Conservation (phyloP, 345 rosid genomes). For the thale cress (Arabidopsis thaliana) region TAIR10.1 NC_003070.9:16128501-16129000, state of each 20-base stretch:
- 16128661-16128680: conserved; percentile 99
- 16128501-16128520: conserved; percentile 96
- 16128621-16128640: not conserved
- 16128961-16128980: conserved; percentile 94
- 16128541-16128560: conserved; percentile 79
- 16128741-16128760: not conserved
- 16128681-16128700: conserved; percentile 90
- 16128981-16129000: conserved; percentile 97
- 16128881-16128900: not conserved
- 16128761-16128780: conserved; percentile 6
- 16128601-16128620: not conserved
- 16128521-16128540: conserved; percentile 87
- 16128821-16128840: conserved; percentile 99
- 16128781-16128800: conserved; percentile 65
- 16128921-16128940: conserved; percentile 22
- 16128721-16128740: conserved; percentile 27
- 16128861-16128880: not conserved
- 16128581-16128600: conserved; percentile 17
- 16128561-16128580: conserved; percentile 75
- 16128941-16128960: conserved; percentile 94
- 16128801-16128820: conserved; percentile 99
- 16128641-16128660: conserved; percentile 60
- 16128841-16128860: conserved; percentile 59
- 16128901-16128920: not conserved
- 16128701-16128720: conserved; percentile 95